Base-by-base conservation (phyloP, 805 yeast species). In the Candida parachauliodes region DNA sequence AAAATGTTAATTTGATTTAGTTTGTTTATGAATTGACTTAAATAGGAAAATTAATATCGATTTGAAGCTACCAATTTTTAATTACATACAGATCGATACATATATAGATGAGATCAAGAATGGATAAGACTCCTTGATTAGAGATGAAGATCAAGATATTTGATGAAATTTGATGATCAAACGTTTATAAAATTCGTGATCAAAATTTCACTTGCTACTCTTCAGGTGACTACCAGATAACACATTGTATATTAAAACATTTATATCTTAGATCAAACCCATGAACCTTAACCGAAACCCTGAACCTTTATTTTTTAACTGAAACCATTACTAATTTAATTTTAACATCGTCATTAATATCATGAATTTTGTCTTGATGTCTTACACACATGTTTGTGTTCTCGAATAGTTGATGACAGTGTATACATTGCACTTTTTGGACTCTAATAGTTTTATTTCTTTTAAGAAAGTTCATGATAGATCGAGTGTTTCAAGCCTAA, bases 261-360 rank as follows among this genome's bases (percentile, higher is more conserved):
- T 8, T 22, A 10, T 22, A 22, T 10, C 24, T 22, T 22, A 8
- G 9, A 20, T 9, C 22, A 20, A 20, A 20, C 22, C 22, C 9
- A 20, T 20, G 9, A 20, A 6, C 22, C 22, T 24, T n/a, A n/a
- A n/a, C n/a, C n/a, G n/a, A n/a, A n/a, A n/a, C n/a, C n/a, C n/a
- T n/a, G 24, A 21, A 7, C 24, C n/a, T 19, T 30, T 30, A 19
- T 12, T 30, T 29, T 18, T 20, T 30, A 9, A 32, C 16, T 14
- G 18, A 22, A 12, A 32, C 35, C 26, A 22, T 32, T 7, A 32
- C 35, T 12, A 32, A 15, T 24, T 32, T 32, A 15, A 32, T 32
- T 23, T 12, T 32, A 10, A 19, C 28, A 17, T 32, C 18, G 10
- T 16, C 4, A 8, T 15, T n/a, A 14, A 32, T 24, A 11, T 25